Base-by-base conservation (phyloP, 2,329 filamentous ascomycete genomes). In the Endoconidiophora laricicola region DNA sequence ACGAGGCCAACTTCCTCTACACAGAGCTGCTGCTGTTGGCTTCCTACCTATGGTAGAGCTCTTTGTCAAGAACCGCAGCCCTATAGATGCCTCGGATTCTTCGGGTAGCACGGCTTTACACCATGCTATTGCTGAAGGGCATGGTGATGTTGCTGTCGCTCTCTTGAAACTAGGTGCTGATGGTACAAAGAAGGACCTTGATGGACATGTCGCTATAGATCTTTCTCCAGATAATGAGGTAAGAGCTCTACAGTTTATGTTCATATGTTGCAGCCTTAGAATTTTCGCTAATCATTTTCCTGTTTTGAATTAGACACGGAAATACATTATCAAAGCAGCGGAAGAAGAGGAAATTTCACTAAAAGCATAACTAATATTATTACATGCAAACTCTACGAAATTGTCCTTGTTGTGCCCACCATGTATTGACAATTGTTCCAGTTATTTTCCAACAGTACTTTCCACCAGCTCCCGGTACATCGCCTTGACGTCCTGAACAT, bases 401-500 rank as follows among this genome's bases (percentile, higher is more conserved):
- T n/a, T 23, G 10, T 18, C 14, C 14, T n/a, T 29, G 44, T 7
- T 46, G 6, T 9, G 6, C 29, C 9, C 24, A 48, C 36, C 14
- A 33, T 45, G 24, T 40, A 46, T 46, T 23, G 9, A 42, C 22
- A 20, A 43, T n/a, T 9, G 12, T 48, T 20, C 22, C 18, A 23
- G 23, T 47, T 23, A 53, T 38, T 43, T 44, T 6, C 46, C 51
- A 18, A 87, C 78, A 52, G 86, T 90, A 60, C 81, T 78, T 66
- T 94, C 85, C 45, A 94, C 83, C 63, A 98, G 66, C 61, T 96
- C 90, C 56, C 86, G 78, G 68, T 96, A 96, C 74, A 98, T 94
- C 60, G 81, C 82, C 70, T 98, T 98, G 62, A 98, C 73, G 69
- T 98, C 91, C 56, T 79, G 72, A 48, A 98, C 83, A 69, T 96